Evolutionary conservation across 768 basidiomycete species (phyloP).

Genomic region (Panaeolus cyanescens): DNA sequence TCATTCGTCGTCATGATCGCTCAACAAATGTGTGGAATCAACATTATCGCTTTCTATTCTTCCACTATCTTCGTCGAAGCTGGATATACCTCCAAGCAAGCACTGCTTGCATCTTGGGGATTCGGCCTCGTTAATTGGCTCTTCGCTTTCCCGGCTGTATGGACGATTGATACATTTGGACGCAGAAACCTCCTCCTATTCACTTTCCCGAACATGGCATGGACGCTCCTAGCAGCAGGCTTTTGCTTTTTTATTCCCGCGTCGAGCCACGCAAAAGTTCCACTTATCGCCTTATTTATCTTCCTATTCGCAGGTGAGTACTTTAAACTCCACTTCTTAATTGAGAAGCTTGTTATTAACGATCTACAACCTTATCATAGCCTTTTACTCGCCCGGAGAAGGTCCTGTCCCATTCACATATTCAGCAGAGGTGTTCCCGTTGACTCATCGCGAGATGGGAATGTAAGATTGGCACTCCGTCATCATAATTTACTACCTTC

Average conservation of each 20-base stretch:
- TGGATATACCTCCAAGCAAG: slow-evolving; percentile 52
- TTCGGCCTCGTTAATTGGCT: slow-evolving; percentile 69
- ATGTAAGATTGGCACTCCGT: slow-evolving; percentile 34
- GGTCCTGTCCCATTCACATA: slow-evolving; percentile 92
- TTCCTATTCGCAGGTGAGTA: slow-evolving; percentile 43
- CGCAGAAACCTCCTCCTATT: slow-evolving; percentile 75
- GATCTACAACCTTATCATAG: slow-evolving; percentile 18
- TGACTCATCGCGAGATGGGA: slow-evolving; percentile 74
- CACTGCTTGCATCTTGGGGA: slow-evolving; percentile 67
- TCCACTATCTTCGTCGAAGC: slow-evolving; percentile 70
- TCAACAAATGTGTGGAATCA: slow-evolving; percentile 86
- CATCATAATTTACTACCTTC: slow-evolving; percentile 28
- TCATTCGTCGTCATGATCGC: slow-evolving; percentile 64
- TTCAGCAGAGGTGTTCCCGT: slow-evolving; percentile 90
- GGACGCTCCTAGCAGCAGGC: slow-evolving; percentile 73
- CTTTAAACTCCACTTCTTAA: neutral
- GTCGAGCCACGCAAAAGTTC: slow-evolving; percentile 37
- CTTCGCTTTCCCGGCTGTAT: slow-evolving; percentile 68
- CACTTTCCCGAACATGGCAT: slow-evolving; percentile 83
- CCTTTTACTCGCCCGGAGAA: slow-evolving; percentile 83
- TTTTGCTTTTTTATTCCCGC: slow-evolving; percentile 62
- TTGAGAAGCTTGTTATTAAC: neutral
- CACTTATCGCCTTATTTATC: slow-evolving; percentile 42
- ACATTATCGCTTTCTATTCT: slow-evolving; percentile 80
- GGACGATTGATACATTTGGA: slow-evolving; percentile 74